Evolutionary conservation across 495 filamentous ascomycete genomes (phyloP).

Genomic region (Penicillium riverlandense): DNA sequence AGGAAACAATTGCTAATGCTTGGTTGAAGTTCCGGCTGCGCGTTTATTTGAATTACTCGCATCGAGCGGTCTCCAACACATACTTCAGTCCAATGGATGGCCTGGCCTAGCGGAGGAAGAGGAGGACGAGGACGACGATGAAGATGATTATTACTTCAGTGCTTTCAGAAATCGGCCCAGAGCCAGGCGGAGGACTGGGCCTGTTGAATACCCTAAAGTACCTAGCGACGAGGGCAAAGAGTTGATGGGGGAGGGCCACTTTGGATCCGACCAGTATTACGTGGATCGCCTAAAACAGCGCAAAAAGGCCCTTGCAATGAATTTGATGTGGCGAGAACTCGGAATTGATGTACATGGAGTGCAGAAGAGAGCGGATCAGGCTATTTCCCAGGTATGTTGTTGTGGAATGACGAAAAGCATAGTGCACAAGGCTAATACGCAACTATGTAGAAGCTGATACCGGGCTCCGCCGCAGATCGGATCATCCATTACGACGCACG

Average conservation of each 20-base stretch:
- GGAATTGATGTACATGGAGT: conserved; percentile 50
- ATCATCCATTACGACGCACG: conserved; percentile 79
- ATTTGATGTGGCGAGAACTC: conserved; percentile 73
- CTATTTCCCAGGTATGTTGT: conserved; percentile 57
- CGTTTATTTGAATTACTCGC: conserved; percentile 31
- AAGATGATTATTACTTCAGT: conserved; percentile 19
- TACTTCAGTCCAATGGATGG: conserved; percentile 29
- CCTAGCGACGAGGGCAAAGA: conserved; percentile 68
- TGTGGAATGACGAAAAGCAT: neutral
- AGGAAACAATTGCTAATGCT: conserved; percentile 1
- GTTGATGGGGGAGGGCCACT: conserved; percentile 73
- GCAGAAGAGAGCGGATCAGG: conserved; percentile 47
- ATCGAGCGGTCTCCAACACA: conserved; percentile 28
- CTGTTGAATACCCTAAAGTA: conserved; percentile 60
- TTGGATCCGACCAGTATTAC: conserved; percentile 56
- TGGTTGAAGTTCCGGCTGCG: conserved; percentile 18
- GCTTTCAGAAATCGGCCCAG: conserved; percentile 17
- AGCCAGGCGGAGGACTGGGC: conserved; percentile 14
- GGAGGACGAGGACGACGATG: conserved; percentile 16
- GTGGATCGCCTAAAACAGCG: conserved; percentile 42
- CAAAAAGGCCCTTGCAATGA: conserved; percentile 55
- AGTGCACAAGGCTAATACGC: no score
- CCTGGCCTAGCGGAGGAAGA: conserved; percentile 6
- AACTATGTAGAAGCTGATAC: conserved; percentile 18
- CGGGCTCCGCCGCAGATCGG: conserved; percentile 71